Conservation (phyloP, 2,329 filamentous ascomycete species). For the Raffaelea arxii region DNA sequence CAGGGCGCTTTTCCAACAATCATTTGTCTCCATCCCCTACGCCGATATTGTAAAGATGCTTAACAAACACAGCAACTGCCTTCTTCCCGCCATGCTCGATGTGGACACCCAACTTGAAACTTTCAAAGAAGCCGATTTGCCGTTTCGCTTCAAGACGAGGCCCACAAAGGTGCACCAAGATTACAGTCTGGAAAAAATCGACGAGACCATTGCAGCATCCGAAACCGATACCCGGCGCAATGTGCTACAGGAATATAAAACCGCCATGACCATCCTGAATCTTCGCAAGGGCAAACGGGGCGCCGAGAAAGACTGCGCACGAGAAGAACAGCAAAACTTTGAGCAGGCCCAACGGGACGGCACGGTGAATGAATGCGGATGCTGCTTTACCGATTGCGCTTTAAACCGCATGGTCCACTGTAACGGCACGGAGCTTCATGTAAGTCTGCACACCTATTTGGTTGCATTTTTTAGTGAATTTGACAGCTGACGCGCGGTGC, state of each 20-base stretch:
- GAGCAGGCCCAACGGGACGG: conserved; percentile 34
- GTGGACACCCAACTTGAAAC: conserved; percentile 19
- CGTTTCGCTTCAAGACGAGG: conserved; percentile 21
- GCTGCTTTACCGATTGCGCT: conserved; percentile 60
- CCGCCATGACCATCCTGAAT: conserved; percentile 21
- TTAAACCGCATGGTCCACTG: conserved; percentile 62
- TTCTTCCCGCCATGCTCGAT: conserved; percentile 25
- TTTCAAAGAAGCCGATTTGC: conserved; percentile 10
- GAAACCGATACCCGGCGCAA: conserved; percentile 14
- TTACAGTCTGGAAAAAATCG: conserved; percentile 12
- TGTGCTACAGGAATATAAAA: conserved; percentile 28
- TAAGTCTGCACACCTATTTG: conserved; percentile 13
- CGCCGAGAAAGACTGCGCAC: conserved; percentile 18
- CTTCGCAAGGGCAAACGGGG: conserved; percentile 15
- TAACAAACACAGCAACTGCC: conserved; percentile 14
- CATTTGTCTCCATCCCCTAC: conserved; percentile 23
- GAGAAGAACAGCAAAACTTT: conserved; percentile 30
- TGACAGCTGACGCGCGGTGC: not conserved
- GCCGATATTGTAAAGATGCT: conserved; percentile 17
- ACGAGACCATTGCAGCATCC: conserved; percentile 12
- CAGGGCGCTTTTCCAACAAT: conserved; percentile 21
- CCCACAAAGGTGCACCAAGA: conserved; percentile 10
- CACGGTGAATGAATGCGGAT: conserved; percentile 56
- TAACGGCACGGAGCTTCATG: conserved; percentile 43
- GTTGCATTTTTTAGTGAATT: not conserved